Evolutionary conservation across 2,329 filamentous ascomycete genomes (phyloP), one percentile per base, ranked within the genome.

Genomic region (Fusarium pseudonygamai): DNA sequence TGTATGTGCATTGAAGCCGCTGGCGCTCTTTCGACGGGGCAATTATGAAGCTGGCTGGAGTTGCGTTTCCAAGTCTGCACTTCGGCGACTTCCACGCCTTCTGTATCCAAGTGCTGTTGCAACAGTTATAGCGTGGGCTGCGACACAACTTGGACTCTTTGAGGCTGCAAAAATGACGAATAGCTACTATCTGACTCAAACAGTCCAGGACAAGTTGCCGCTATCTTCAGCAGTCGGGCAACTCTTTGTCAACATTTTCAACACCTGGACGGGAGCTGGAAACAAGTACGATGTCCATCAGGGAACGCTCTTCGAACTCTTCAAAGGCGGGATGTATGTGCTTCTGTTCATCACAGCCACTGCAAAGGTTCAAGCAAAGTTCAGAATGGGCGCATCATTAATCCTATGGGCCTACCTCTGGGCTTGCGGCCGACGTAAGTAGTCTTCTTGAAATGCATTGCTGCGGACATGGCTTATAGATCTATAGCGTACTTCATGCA

Each of bases 31-130:
- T 22, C 50, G 50, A 16, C 34, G 18, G 10, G 32, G 18, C 10
- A 26, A 37, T 13, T 53, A 53, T 37, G 50, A 53, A 28, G 50
- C 50, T 16, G 50, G 50, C 34, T 53, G 50, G 50, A 53, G 34
- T 18, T 37, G 34, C 10, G 20, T 53, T 53, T 53, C 50, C 5
- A 53, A 53, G 10, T 53, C 50, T 22, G 50, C 50, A 2, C 34
- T 53, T 4, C 34, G 50, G 7, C 34, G 50, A 16, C 50, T 37
- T 22, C 50, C 50, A 10, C 50, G 50, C 1, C 12, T 53, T 5
- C 9, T 37, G 5, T 53, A 53, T 28, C 50, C 50, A 0, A 37
- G 50, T 37, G 32, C 34, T 5, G 22, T 37, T 16, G 50, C 50
- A 16, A 53, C 50, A 16, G 1, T 7, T 2, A 3, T 53, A 0